Base-by-base conservation (phyloP, 352 stramenopile genomes). In the Pythium sukuiense region DNA sequence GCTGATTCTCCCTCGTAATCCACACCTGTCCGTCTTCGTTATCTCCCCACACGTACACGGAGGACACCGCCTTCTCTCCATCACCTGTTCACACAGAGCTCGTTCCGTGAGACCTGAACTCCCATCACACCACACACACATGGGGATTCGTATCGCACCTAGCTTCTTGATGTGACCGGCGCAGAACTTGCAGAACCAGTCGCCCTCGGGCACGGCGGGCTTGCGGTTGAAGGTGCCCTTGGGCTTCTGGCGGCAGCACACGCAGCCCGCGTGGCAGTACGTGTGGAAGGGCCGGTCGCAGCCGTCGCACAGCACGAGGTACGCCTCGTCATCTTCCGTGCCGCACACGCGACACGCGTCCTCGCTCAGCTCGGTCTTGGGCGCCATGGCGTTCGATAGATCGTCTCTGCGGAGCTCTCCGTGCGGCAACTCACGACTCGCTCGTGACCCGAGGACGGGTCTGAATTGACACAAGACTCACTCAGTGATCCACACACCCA, bases 161-260 rank as follows among this genome's bases (percentile, higher is more conserved):
- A 87, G 73, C 16, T 66, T 26, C 39, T 83, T 77, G 29, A 88
- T 61, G 46, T 76, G 85, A 26, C 81, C 85, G 13, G 81, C 80
- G 63, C 85, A 93, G 50, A 93, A 90, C 72, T 93, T 93, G 81
- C 85, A 92, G 63, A 92, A 93, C 85, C 85, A 93, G 70, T 93
- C 85, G 63, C 85, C 85, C 27, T 93, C 83, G 33, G 85, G 85
- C 60, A 93, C 85, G 0, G 81, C 70, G 12, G 81, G 83, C 61
- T 90, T 89, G 70, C 83, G 83, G 45, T 79, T 81, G 69, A 92
- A 92, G 67, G 81, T 88, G 73, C 82, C 87, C 67, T 85, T 87
- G 55, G 85, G 85, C 65, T 92, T 92, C 39, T 80, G 74, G 58
- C 79, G 77, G 71, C 85, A 93, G 74, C 85, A 93, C 26, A 85